Percentiles rank a stretch among this genome's conserved stretches.
These are phyloP conservation scores for Microthlaspi erraticum DNA, from an alignment of 345 rosid species.

Conservation along the genomic window DNA sequence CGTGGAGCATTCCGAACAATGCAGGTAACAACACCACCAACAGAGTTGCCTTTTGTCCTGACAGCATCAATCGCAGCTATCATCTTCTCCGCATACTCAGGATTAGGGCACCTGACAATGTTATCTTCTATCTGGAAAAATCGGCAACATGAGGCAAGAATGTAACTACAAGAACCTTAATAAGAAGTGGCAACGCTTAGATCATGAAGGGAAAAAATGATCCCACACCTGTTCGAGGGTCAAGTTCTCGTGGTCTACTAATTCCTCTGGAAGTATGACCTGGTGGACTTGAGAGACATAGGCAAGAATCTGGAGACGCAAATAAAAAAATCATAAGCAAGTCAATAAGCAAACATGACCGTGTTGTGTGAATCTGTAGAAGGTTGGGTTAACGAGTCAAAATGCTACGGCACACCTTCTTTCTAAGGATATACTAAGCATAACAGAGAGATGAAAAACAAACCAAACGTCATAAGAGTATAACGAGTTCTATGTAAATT, in stretches of 20 bases:
- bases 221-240: slow-evolving; percentile 75
- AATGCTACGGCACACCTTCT: background rate
- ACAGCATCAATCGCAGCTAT: slow-evolving; percentile 90
- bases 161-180: background rate
- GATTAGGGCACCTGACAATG: slow-evolving; percentile 94
- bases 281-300: slow-evolving; percentile 94
- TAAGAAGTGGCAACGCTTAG: background rate
- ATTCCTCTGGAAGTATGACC: slow-evolving; percentile 78
- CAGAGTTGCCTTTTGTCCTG: slow-evolving; percentile 84
- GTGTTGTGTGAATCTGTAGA: background rate
- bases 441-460: background rate
- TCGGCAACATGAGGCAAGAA: slow-evolving; percentile 17
- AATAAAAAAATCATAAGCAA: background rate
- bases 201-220: background rate
- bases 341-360: slow-evolving; percentile 6
- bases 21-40: slow-evolving; percentile 97
- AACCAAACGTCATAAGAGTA: slow-evolving; percentile 1
- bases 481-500: background rate
- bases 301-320: slow-evolving; percentile 72
- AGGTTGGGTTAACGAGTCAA: slow-evolving; percentile 1
- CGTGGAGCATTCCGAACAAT: slow-evolving; percentile 90
- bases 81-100: slow-evolving; percentile 96
- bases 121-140: slow-evolving; percentile 84
- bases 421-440: slow-evolving; percentile 1
- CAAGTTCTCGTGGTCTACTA: slow-evolving; percentile 66